These are phyloP conservation scores for Pterula multifida DNA, from an alignment of 1,284 basidiomycete species.

Conservation along the genomic window DNA sequence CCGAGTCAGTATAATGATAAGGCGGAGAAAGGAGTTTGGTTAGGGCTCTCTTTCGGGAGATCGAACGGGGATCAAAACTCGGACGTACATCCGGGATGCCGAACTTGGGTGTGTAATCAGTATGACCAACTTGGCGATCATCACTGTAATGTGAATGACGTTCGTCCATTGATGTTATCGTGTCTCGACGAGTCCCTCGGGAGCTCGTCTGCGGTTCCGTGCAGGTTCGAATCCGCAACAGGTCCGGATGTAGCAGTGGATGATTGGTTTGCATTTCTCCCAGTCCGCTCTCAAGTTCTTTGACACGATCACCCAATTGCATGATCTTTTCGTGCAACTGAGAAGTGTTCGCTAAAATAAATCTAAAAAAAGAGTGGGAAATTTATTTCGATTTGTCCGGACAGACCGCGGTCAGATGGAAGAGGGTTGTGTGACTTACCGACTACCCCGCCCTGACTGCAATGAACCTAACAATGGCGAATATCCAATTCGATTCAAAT, in stretches of 20 bases:
- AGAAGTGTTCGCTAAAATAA: slow-evolving; percentile 53
- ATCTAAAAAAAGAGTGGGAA: slow-evolving; percentile 25
- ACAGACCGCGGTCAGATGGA: background rate
- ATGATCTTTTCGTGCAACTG: slow-evolving; percentile 51
- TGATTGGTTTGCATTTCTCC: slow-evolving; percentile 32
- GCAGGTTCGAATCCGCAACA: slow-evolving; percentile 37
- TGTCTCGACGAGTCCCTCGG: background rate
- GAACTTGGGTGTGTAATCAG: slow-evolving; percentile 10
- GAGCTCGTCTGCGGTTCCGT: background rate
- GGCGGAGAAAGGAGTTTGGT: too few relatives aligned
- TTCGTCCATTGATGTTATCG: background rate
- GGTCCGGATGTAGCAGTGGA: slow-evolving; percentile 35
- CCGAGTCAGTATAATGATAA: too few relatives aligned
- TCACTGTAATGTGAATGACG: background rate
- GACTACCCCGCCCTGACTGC: slow-evolving; percentile 36
- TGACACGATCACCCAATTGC: slow-evolving; percentile 44
- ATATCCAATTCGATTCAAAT: background rate
- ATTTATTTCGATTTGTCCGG: background rate
- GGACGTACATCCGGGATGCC: background rate
- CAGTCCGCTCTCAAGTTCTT: slow-evolving; percentile 46
- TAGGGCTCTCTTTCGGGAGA: background rate
- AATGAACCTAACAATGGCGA: slow-evolving; percentile 27
- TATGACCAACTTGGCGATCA: slow-evolving; percentile 4
- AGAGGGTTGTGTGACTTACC: slow-evolving; percentile 19
- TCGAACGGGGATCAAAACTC: background rate